These are phyloP conservation scores for Sordaria brevicollis DNA, from an alignment of 495 filamentous ascomycete species.

Conservation along the genomic window DNA sequence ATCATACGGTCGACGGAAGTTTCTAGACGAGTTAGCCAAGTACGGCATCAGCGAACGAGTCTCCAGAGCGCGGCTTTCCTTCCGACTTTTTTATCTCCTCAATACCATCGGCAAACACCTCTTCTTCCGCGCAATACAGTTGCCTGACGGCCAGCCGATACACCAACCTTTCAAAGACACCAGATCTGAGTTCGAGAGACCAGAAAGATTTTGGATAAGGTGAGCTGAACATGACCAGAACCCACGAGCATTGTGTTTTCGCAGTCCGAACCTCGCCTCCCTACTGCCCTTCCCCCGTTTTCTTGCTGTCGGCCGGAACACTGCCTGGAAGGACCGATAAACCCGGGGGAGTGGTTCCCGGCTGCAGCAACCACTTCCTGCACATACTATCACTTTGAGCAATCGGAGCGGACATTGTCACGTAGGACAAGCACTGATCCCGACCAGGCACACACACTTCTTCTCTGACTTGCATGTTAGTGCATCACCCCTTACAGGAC, in stretches of 20 bases:
- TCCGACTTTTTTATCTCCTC: background rate
- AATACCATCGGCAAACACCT: background rate
- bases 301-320: background rate
- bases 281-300: background rate
- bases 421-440: slow-evolving; percentile 13
- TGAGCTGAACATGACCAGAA: background rate
- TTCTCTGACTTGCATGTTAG: slow-evolving; percentile 14
- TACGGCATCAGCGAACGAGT: background rate
- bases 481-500: slow-evolving; percentile 1
- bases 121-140: background rate
- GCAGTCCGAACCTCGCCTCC: background rate
- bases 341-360: slow-evolving; percentile 7
- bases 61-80: background rate
- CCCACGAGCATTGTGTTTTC: background rate
- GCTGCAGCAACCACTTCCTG: slow-evolving; percentile 4
- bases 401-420: slow-evolving; percentile 12
- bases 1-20: background rate
- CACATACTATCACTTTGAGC: slow-evolving; percentile 4
- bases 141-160: background rate
- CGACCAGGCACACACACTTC: slow-evolving; percentile 8
- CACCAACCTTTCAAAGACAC: background rate
- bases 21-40: background rate
- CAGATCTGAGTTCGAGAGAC: background rate
- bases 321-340: background rate
- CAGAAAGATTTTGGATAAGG: background rate